phyloP scores from a whole-genome alignment of 2,329 filamentous ascomycete genomes.

The Hymenoscyphus occultus region DNA sequence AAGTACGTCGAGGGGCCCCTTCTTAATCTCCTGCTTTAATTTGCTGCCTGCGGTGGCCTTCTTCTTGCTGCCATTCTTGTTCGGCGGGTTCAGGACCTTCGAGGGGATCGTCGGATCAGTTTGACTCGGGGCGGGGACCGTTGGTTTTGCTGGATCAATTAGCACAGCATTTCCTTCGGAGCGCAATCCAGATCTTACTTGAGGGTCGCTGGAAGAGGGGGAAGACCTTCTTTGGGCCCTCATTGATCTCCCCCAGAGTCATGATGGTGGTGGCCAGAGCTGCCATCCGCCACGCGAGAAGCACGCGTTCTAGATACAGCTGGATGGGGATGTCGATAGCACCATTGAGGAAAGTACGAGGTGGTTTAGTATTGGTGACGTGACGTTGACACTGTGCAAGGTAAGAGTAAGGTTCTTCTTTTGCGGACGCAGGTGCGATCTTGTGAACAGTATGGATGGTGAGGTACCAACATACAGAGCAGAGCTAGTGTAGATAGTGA shows the following conservation, averaged over 20 bases:
- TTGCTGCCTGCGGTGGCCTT: not conserved
- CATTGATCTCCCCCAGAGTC: constrained; percentile 33
- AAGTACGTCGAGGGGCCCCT: not conserved
- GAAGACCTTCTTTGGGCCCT: constrained; percentile 31
- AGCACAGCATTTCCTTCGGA: not conserved
- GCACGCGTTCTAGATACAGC: constrained; percentile 25
- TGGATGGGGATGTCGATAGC: constrained; percentile 11
- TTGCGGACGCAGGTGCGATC: not conserved
- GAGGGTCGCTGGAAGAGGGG: constrained; percentile 34
- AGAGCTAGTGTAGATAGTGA: not conserved
- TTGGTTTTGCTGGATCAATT: not conserved
- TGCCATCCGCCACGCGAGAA: constrained; percentile 29
- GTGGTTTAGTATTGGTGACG: not conserved
- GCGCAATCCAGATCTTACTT: constrained; percentile 23
- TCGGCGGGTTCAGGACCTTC: constrained; percentile 32
- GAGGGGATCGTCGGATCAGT: constrained; percentile 32
- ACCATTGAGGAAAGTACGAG: not conserved
- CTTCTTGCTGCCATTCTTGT: constrained; percentile 21
- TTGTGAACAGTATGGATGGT: not conserved
- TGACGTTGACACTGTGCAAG: not conserved
- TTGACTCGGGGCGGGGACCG: constrained; percentile 7
- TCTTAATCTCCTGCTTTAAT: not conserved
- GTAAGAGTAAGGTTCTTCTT: not conserved
- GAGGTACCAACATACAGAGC: not conserved
- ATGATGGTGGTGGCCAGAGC: constrained; percentile 29